Conservation (phyloP, 2,329 filamentous ascomycete genomes). For the Alternaria gansuensis region DNA sequence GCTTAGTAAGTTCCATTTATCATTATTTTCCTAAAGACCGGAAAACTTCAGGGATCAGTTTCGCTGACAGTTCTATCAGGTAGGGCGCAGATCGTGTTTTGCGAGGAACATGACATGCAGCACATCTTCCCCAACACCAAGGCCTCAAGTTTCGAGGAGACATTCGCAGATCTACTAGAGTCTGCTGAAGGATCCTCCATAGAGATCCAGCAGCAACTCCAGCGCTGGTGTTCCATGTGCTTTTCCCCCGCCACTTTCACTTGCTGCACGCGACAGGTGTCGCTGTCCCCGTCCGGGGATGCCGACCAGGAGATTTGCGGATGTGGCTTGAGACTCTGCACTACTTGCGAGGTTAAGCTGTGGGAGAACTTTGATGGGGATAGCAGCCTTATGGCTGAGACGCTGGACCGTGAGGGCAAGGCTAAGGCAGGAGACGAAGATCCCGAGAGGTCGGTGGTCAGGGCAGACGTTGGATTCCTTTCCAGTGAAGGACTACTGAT, state of each 20-base stretch:
- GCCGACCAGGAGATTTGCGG: slow-evolving; percentile 28
- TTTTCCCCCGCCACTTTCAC: slow-evolving; percentile 33
- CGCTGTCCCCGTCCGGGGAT: slow-evolving; percentile 1
- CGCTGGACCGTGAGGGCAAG: slow-evolving; percentile 33
- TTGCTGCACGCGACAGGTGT: slow-evolving; percentile 23
- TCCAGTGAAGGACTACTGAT: slow-evolving; percentile 32
- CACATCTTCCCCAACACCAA: background rate
- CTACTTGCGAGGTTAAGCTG: slow-evolving; percentile 26
- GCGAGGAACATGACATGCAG: slow-evolving; percentile 30
- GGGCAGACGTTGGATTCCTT: slow-evolving; percentile 45
- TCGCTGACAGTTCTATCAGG: slow-evolving; percentile 1
- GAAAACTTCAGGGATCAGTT: background rate
- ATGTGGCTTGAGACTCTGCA: slow-evolving; percentile 43
- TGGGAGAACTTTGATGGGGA: slow-evolving; percentile 21
- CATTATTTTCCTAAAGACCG: accelerated
- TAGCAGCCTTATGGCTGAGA: slow-evolving; percentile 23
- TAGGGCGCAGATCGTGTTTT: slow-evolving; percentile 37
- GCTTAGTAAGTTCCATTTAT: background rate
- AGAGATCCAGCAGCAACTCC: slow-evolving; percentile 26
- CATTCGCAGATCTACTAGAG: slow-evolving; percentile 23
- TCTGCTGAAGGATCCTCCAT: slow-evolving; percentile 14
- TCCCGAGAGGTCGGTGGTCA: slow-evolving; percentile 13
- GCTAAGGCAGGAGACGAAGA: slow-evolving; percentile 17
- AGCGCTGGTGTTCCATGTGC: slow-evolving; percentile 46
- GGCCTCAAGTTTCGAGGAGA: slow-evolving; percentile 17